Conservation (phyloP, 495 filamentous ascomycete genomes). For the Aspergillus campestris region DNA sequence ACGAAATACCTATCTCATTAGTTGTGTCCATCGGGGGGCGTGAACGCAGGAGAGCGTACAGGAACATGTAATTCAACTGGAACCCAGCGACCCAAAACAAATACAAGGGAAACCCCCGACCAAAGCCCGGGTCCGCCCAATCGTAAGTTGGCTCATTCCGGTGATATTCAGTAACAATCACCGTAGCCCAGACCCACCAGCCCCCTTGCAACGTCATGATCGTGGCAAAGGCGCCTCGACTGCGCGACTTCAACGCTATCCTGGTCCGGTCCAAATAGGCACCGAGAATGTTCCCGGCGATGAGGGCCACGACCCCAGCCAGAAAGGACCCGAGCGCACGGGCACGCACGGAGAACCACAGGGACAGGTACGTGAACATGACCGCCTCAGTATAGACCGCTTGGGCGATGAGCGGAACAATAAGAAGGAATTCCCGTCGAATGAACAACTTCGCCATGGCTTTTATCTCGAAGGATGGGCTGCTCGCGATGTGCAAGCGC, state of each 20-base stretch:
- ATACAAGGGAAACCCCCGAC: slow-evolving; percentile 49
- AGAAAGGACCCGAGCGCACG: slow-evolving; percentile 55
- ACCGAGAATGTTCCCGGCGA: slow-evolving; percentile 48
- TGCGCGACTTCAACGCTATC: slow-evolving; percentile 40
- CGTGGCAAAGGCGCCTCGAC: slow-evolving; percentile 32
- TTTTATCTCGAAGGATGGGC: slow-evolving; percentile 43
- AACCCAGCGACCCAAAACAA: slow-evolving; percentile 51
- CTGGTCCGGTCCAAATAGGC: slow-evolving; percentile 44
- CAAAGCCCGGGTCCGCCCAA: slow-evolving; percentile 49
- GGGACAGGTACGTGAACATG: slow-evolving; percentile 50
- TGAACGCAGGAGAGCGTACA: slow-evolving; percentile 28
- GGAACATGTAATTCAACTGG: slow-evolving; percentile 56
- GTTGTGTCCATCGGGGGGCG: neutral
- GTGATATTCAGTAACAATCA: slow-evolving; percentile 45
- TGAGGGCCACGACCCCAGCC: slow-evolving; percentile 49
- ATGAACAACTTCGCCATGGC: slow-evolving; percentile 42
- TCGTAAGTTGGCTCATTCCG: slow-evolving; percentile 45
- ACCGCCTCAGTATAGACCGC: slow-evolving; percentile 54
- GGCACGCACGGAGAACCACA: slow-evolving; percentile 56
- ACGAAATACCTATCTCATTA: slow-evolving; percentile 46
- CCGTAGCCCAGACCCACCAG: slow-evolving; percentile 55
- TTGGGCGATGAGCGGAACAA: slow-evolving; percentile 54
- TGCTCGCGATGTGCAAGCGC: slow-evolving; percentile 37
- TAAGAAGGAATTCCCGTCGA: slow-evolving; percentile 43
- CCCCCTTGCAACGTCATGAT: slow-evolving; percentile 46